phyloP scores from a whole-genome alignment of 768 basidiomycete species.

The Stropharia rugosoannulata region DNA sequence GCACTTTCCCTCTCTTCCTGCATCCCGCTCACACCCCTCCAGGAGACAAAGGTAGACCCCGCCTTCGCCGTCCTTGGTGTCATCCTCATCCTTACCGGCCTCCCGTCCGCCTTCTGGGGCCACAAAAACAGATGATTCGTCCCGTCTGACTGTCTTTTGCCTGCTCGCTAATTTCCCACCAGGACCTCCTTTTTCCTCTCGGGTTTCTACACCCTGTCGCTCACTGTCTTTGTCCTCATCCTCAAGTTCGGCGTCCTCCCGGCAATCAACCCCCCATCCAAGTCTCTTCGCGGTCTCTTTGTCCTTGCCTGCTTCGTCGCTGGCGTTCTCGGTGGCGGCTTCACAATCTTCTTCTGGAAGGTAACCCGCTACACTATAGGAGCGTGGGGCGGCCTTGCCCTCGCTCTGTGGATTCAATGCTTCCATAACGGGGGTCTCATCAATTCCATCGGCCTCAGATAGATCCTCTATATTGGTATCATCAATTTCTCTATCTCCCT shows the following conservation, averaged over 20 bases:
- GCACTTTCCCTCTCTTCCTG: not conserved
- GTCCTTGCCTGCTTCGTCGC: conserved; percentile 80
- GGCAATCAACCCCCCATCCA: conserved; percentile 78
- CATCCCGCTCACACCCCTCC: conserved; percentile 29
- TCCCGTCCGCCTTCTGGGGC: conserved; percentile 88
- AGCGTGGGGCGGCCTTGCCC: conserved; percentile 83
- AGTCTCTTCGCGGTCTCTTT: conserved; percentile 85
- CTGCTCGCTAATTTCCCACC: conserved; percentile 12
- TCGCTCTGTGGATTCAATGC: conserved; percentile 87
- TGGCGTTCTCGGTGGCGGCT: conserved; percentile 79
- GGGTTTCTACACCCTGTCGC: conserved; percentile 85
- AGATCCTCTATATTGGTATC: conserved; percentile 87
- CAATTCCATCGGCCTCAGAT: conserved; percentile 71
- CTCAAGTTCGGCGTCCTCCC: conserved; percentile 84
- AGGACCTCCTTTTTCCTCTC: conserved; percentile 95
- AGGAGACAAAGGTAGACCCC: conserved; percentile 75
- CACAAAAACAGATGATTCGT: conserved; percentile 93
- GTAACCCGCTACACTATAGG: conserved; percentile 81
- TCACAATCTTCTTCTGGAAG: conserved; percentile 93
- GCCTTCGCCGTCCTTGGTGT: conserved; percentile 90
- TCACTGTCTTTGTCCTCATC: conserved; percentile 86
- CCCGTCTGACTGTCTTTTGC: conserved; percentile 12
- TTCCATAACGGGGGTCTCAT: conserved; percentile 84
- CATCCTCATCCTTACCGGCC: conserved; percentile 84
- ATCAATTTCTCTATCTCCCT: conserved; percentile 15